Evolutionary conservation across 2,329 filamentous ascomycete genomes (phyloP), one percentile per base, ranked within the genome.

Genomic region (Domatiomyces globalis): DNA sequence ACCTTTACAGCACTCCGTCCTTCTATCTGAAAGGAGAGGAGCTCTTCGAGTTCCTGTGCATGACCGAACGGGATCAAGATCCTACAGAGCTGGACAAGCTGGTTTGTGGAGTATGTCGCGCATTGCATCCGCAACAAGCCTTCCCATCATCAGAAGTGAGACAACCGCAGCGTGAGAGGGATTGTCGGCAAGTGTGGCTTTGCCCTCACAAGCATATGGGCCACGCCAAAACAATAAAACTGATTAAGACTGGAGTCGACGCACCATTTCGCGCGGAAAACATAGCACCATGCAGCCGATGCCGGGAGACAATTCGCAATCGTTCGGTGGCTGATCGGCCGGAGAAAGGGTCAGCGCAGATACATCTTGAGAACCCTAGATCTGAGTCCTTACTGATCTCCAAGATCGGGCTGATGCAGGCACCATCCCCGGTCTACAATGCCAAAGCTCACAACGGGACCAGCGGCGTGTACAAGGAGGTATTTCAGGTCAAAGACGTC

Each of bases 181-280:
- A 61, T 43, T 61, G 59, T 48, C 46, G 56, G 46, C 58, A 60
- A 48, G 49, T 61, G 29, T 61, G 59, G 59, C 51, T 61, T 1
- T 61, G 59, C 50, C 54, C 59, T 7, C 59, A 61, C 46, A 56
- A 56, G 29, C 49, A 53, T 19, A 39, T 61, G 5, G 56, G 58
- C 4, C 60, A 60, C 45, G 46, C 52, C 42, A 58, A 57, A 49
- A 55, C 56, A 22, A 48, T 59, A 12, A 56, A 56, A 19, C 48
- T 17, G 42, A 51, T 61, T 51, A 61, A 61, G 45, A 55, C 56
- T 25, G 58, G 55, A 4, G 53, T 57, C n/a, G 59, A 60, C 10
- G 47, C 56, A 10, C 56, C 58, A 5, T 61, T 61, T 33, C 56
- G 56, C 4, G 52, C 56, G 29, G 55, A 61, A 45, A 58, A 49